Evolutionary conservation across 1,284 basidiomycete genomes (phyloP), one percentile per base, ranked within the genome.

Genomic region (Fomitiporia mediterranea): DNA sequence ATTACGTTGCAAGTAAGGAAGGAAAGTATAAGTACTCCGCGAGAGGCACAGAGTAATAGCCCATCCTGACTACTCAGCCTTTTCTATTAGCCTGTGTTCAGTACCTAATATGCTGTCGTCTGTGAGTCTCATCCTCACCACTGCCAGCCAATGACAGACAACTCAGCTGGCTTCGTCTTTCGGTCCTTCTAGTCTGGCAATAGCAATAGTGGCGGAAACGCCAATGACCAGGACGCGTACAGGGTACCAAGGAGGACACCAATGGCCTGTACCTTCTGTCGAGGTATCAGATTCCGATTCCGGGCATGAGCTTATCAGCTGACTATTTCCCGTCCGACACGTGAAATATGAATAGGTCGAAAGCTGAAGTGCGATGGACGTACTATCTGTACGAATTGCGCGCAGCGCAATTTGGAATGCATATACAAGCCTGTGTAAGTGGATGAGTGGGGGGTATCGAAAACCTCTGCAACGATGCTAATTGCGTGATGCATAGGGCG

Each of bases 311-410:
- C n/a, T 46, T 11, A 39, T 9, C 15, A 21, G 27, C 27, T 56
- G 43, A 39, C 30, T 50, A n/a, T n/a, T n/a, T n/a, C n/a, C n/a
- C n/a, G 27, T 50, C 23, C 27, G 9, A 55, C 21, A 40, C 30
- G 13, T 28, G 21, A 25, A 39, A 27, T 38, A 50, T 19, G 27
- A 25, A n/a, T 37, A 61, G 60, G 60, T 9, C 35, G 60, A 38
- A 61, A 61, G 55, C 46, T 61, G 19, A 61, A 61, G 34, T 61
- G 60, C 52, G 60, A 61, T 44, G 60, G 60, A 17, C 58, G 60
- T 23, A 37, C 58, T 6, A 61, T 57, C n/a, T 61, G 60, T 47
- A 52, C 58, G 1, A 59, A 61, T 34, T 61, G 60, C 51, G 49
- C 44, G 5, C 58, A 55, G 30, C 53, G 60, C 21, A 55, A 51